Percentiles rank a stretch among this genome's conserved stretches.
Evolutionary conservation across 2,329 filamentous ascomycete species (phyloP).

Genomic region (Verticillium albo-atrum): DNA sequence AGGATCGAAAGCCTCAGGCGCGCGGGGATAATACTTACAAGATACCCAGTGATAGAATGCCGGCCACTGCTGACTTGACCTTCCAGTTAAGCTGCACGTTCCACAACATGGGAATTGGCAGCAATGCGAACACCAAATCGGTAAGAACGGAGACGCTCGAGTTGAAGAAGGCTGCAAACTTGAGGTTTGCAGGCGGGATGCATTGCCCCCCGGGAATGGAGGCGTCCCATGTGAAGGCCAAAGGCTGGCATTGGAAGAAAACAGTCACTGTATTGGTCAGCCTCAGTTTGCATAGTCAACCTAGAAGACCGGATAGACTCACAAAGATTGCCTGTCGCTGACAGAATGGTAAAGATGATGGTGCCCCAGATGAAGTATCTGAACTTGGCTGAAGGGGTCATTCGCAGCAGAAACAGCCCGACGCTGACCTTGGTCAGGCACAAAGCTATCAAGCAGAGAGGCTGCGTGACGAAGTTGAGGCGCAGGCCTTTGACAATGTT

Average conservation of each 20-base stretch:
- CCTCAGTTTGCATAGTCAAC: background rate
- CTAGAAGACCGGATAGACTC: background rate
- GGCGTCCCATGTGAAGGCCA: slow-evolving; percentile 16
- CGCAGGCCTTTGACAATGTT: slow-evolving; percentile 18
- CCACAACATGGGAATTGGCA: slow-evolving; percentile 22
- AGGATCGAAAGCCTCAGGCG: background rate
- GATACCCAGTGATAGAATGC: slow-evolving; percentile 19
- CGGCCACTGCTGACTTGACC: slow-evolving; percentile 18
- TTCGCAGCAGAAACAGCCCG: slow-evolving; percentile 21
- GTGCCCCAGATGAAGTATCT: slow-evolving; percentile 15
- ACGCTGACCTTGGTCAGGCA: slow-evolving; percentile 23
- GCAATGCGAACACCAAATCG: slow-evolving; percentile 21
- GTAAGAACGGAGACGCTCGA: slow-evolving; percentile 20
- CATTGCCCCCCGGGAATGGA: slow-evolving; percentile 14
- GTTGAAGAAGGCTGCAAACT: slow-evolving; percentile 21
- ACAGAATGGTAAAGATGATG: slow-evolving; percentile 20
- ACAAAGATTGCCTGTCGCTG: slow-evolving; percentile 17
- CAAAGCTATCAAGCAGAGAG: slow-evolving; percentile 20
- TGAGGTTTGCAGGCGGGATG: slow-evolving; percentile 16
- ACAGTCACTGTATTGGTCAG: slow-evolving; percentile 15
- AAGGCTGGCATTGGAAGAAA: slow-evolving; percentile 18
- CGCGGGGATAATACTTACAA: slow-evolving; percentile 9
- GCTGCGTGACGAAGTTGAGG: slow-evolving; percentile 26
- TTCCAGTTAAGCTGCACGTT: slow-evolving; percentile 21
- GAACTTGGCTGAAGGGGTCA: slow-evolving; percentile 15